A percentile compares a stretch with the other conserved stretches of the same genome.
These are phyloP conservation scores for Pittosporum tobira DNA, from an alignment of 129 eudicot species.

Conservation along the genomic window DNA sequence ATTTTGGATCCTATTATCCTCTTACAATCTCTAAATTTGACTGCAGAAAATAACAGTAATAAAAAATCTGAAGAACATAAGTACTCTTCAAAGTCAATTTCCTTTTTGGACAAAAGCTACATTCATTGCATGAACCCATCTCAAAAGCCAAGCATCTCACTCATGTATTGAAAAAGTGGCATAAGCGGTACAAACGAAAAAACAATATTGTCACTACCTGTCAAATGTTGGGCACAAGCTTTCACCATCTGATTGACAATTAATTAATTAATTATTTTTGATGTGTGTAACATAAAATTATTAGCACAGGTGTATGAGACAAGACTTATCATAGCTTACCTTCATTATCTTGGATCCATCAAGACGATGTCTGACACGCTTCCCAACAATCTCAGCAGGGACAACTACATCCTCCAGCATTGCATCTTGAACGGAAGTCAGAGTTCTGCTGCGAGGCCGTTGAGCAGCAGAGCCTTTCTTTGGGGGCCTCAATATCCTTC, in stretches of 20 bases:
- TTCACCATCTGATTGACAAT: not conserved
- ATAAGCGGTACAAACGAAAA: not conserved
- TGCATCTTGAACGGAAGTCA: slow-evolving; percentile 55
- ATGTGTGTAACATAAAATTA: too few species aligned
- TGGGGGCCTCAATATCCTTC: slow-evolving; percentile 53
- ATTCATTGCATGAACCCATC: not conserved
- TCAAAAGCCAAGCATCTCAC: not conserved
- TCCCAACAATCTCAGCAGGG: slow-evolving; percentile 67
- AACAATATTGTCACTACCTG: not conserved
- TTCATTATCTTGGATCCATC: slow-evolving; percentile 64
- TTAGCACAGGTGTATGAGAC: not conserved
- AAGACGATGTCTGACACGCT: slow-evolving; percentile 38
- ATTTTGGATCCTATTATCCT: too few species aligned
- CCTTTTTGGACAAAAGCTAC: not conserved
- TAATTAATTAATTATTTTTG: too few species aligned
- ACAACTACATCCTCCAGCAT: slow-evolving; percentile 51
- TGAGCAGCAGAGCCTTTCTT: slow-evolving; percentile 62
- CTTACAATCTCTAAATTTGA: not conserved
- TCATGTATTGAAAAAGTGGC: not conserved
- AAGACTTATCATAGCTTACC: slow-evolving; percentile 15
- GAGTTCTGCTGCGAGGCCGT: slow-evolving; percentile 47
- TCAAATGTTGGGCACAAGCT: not conserved
- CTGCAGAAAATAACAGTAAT: not conserved
- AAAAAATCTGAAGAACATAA: not conserved
- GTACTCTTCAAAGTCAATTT: not conserved